Percentiles rank a stretch among this genome's conserved stretches.
Evolutionary conservation across 352 stramenopile species (phyloP).

Genomic region (Phytophthora pseudosyringae): DNA sequence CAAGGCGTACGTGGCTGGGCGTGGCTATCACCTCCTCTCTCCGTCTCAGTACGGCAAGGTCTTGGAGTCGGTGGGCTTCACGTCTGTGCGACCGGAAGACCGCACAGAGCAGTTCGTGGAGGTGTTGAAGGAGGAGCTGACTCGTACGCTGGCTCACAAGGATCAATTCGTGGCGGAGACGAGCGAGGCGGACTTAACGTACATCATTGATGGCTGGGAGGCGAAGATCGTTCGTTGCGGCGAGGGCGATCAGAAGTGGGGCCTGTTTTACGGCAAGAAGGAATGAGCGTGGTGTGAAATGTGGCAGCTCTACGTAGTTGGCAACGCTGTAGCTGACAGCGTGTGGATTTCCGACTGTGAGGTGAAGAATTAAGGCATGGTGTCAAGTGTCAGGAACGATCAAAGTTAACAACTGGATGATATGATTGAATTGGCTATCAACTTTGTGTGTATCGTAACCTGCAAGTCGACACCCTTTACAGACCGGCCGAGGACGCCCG

Average conservation of each 20-base stretch:
- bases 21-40: constrained; percentile 73
- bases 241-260: constrained; percentile 80
- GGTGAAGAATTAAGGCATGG: neutral
- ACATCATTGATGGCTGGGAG: constrained; percentile 76
- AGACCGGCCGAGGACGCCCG: constrained; percentile 39
- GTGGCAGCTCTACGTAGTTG: no score
- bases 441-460: neutral
- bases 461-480: constrained; percentile 9
- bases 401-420: constrained; percentile 6
- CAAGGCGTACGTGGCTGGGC: constrained; percentile 61
- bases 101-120: constrained; percentile 72
- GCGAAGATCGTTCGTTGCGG: constrained; percentile 69
- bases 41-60: constrained; percentile 64
- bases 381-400: neutral
- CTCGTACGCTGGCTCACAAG: constrained; percentile 60
- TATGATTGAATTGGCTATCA: constrained; percentile 7
- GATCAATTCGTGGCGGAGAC: constrained; percentile 74
- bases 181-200: constrained; percentile 68
- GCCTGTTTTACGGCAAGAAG: constrained; percentile 75
- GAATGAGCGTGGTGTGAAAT: constrained; percentile 28
- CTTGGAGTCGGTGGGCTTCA: constrained; percentile 59
- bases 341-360: neutral
- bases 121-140: constrained; percentile 69
- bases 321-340: neutral
- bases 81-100: constrained; percentile 61